Evolutionary conservation across 2,329 filamentous ascomycete species (phyloP).

Genomic region (Sclerotinia sclerotiorum): DNA sequence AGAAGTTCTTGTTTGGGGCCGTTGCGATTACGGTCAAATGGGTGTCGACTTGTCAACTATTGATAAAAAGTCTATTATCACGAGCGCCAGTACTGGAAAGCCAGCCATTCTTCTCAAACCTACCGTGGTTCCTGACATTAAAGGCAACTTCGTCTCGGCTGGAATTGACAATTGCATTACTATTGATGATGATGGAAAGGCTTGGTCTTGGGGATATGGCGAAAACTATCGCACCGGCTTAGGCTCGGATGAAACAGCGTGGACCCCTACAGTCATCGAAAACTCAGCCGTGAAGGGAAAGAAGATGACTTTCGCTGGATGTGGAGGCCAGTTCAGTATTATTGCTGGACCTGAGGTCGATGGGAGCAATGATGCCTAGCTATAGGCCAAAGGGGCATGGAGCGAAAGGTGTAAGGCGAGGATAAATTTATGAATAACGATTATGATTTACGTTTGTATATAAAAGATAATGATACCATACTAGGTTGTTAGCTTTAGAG

Average conservation of each 20-base stretch:
- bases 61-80: conserved; percentile 58
- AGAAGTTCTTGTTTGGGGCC: conserved; percentile 60
- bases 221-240: conserved; percentile 78
- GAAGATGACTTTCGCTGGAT: conserved; percentile 72
- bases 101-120: conserved; percentile 74
- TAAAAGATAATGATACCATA: neutral
- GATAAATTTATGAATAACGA: neutral
- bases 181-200: conserved; percentile 65
- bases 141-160: conserved; percentile 51
- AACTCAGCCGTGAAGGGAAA: conserved; percentile 78
- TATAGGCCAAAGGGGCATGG: neutral
- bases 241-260: conserved; percentile 73
- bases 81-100: conserved; percentile 55
- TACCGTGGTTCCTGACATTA: conserved; percentile 47
- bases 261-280: conserved; percentile 75
- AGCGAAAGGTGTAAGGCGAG: neutral
- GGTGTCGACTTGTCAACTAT: conserved; percentile 58
- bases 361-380: neutral
- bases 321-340: conserved; percentile 78
- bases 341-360: conserved; percentile 47
- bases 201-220: conserved; percentile 78
- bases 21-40: conserved; percentile 53
- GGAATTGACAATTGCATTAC: conserved; percentile 73
- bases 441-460: conserved; percentile 10
- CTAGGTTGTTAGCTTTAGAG: neutral